Base-by-base conservation (phyloP, 108 stramenopile genomes). In the Nitzschia sp. region DNA sequence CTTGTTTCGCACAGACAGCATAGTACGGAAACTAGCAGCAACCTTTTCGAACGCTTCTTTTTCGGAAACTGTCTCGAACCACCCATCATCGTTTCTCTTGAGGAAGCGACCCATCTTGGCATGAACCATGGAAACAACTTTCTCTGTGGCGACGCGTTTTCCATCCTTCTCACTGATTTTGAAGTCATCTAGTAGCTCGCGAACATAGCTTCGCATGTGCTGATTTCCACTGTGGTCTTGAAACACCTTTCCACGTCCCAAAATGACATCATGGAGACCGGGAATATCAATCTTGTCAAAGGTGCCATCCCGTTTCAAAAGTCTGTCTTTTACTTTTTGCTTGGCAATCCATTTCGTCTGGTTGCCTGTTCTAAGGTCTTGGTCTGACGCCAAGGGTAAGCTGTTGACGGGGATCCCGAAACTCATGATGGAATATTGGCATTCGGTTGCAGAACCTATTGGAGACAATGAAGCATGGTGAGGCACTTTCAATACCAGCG, bases 181-280 rank as follows among this genome's bases (percentile, higher is more conserved):
- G 6, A 48, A 48, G 17, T 48, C 46, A 17, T 48, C 46, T 17
- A 48, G 46, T 17, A 48, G 17, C n/a, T 48, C 46, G 17, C 46
- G 46, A 48, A 48, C 46, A 48, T 48, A 48, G 3, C n/a, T 3
- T 48, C 46, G 14, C 46, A 48, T 48, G 17, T 48, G 46, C 19
- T 34, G 34, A 38, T 67, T 67, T 1, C 66, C 66, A 3, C n/a
- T 41, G 7, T 54, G 53, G 24, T 67, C 53, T 55, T 67, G 66
- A 2, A 67, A 22, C 9, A n/a, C 29, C 41, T 67, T 67, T 0
- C 66, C 66, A 19, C 66, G 12, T 40, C 53, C 66, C 37, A 67
- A 38, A 8, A 67, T 29, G 0, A 67, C 51, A 55, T 67, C 66
- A 2, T 24, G 41, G 26, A 12, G 14, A 5, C 66, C 37, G 6